Percentiles rank a stretch among this genome's conserved stretches.
Evolutionary conservation across 768 basidiomycete genomes (phyloP).

Genomic region (Stropharia rugosoannulata): DNA sequence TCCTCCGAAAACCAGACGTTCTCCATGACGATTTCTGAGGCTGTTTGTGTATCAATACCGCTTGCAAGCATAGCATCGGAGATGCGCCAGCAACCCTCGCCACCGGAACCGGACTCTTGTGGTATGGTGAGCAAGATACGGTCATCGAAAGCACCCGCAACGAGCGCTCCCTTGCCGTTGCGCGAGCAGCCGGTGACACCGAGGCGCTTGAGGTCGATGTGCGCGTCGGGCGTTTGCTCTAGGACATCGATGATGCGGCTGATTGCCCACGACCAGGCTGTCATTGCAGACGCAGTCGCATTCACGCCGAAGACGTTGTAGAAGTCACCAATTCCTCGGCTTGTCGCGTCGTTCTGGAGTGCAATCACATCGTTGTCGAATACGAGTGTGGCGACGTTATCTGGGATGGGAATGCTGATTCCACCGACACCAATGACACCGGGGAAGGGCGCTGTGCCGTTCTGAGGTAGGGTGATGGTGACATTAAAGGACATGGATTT

Average conservation of each 20-base stretch:
- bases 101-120: conserved; percentile 58
- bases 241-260: conserved; percentile 56
- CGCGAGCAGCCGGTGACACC: conserved; percentile 56
- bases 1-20: conserved; percentile 55
- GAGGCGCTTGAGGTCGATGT: conserved; percentile 43
- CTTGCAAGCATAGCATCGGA: conserved; percentile 40
- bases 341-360: conserved; percentile 37
- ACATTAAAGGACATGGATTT: conserved; percentile 45
- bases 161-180: conserved; percentile 55
- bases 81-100: conserved; percentile 53
- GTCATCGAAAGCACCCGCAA: conserved; percentile 53
- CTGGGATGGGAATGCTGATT: conserved; percentile 32
- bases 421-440: conserved; percentile 49
- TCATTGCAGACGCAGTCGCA: conserved; percentile 47
- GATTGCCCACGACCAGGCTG: conserved; percentile 57
- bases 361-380: conserved; percentile 52
- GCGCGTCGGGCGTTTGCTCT: conserved; percentile 38
- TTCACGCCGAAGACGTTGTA: conserved; percentile 47
- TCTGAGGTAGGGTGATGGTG: conserved; percentile 41
- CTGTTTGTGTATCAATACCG: conserved; percentile 45
- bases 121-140: conserved; percentile 56
- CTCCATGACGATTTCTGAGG: conserved; percentile 50
- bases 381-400: conserved; percentile 38
- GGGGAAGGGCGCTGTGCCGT: conserved; percentile 43
- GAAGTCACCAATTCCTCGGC: conserved; percentile 53